Conservation (phyloP, 1,284 basidiomycete species). For the Apiotrichum gracile region DNA sequence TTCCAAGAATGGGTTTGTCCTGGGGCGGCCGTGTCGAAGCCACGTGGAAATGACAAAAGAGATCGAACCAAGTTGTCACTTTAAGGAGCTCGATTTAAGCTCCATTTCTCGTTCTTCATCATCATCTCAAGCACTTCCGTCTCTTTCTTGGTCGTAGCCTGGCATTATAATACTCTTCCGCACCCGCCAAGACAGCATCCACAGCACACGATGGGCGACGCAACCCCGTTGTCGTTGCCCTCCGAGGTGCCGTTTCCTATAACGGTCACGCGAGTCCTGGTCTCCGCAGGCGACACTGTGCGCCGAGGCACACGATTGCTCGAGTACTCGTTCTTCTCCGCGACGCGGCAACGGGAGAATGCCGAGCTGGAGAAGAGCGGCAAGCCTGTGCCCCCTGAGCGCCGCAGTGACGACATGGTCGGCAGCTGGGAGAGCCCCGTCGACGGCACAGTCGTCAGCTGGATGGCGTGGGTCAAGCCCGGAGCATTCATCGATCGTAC, state of each 20-base stretch:
- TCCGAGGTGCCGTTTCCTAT: conserved; percentile 69
- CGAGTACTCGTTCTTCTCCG: conserved; percentile 63
- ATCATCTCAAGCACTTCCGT: too few relatives aligned
- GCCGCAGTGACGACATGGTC: conserved; percentile 61
- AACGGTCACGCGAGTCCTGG: conserved; percentile 62
- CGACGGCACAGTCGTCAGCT: conserved; percentile 54
- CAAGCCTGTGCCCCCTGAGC: conserved; percentile 21
- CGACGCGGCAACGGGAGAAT: conserved; percentile 15
- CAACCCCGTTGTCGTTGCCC: conserved; percentile 53
- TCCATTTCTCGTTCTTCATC: too few relatives aligned
- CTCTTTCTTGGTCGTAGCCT: neutral
- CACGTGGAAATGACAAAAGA: too few relatives aligned
- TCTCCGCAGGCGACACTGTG: conserved; percentile 50
- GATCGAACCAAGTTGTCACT: too few relatives aligned
- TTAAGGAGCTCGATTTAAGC: too few relatives aligned
- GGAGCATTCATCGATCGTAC: conserved; percentile 33
- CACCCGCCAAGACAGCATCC: neutral
- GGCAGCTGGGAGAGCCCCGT: conserved; percentile 82
- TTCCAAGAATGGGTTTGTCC: too few relatives aligned
- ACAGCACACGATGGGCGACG: conserved; percentile 30
- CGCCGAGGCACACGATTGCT: conserved; percentile 66
- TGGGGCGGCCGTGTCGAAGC: too few relatives aligned
- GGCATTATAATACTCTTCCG: neutral
- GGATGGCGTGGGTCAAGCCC: conserved; percentile 33
- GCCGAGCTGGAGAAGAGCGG: conserved; percentile 15